A percentile compares a stretch with the other conserved stretches of the same genome.
These are phyloP conservation scores for Drechslerella coelobrocha DNA, from an alignment of 2,329 filamentous ascomycete species.

Conservation along the genomic window DNA sequence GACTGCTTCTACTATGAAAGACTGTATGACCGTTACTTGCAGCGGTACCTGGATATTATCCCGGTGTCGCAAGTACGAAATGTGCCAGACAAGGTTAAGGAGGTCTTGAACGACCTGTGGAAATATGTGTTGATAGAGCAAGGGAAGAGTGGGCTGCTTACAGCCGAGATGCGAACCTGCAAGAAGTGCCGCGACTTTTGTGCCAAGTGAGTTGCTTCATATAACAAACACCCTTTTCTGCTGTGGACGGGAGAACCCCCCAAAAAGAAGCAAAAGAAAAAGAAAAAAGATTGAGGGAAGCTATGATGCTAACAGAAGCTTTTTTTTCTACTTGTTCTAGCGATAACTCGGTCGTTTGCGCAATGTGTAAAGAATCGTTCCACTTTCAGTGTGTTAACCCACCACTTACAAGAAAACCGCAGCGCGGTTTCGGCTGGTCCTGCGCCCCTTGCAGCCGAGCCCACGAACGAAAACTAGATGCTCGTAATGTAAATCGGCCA, in stretches of 20 bases:
- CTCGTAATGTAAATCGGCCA: conserved; percentile 79
- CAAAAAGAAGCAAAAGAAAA: no score
- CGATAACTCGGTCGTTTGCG: conserved; percentile 47
- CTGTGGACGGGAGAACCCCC: no score
- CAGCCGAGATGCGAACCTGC: conserved; percentile 93
- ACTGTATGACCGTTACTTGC: conserved; percentile 96
- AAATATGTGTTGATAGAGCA: conserved; percentile 94
- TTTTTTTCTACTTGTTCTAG: conserved; percentile 13
- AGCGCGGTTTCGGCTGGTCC: conserved; percentile 96
- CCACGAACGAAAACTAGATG: conserved; percentile 91
- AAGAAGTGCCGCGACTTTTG: conserved; percentile 91
- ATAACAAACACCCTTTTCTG: no score
- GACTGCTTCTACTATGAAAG: conserved; percentile 98
- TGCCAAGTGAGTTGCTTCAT: conserved; percentile 71
- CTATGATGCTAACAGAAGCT: no score
- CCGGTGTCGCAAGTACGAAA: conserved; percentile 93
- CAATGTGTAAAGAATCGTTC: conserved; percentile 67
- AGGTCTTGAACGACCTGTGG: conserved; percentile 94
- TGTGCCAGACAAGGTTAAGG: conserved; percentile 92
- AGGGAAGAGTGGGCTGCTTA: conserved; percentile 91
- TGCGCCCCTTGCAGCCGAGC: conserved; percentile 94
- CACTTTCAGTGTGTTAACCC: conserved; percentile 98
- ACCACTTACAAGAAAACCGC: conserved; percentile 91
- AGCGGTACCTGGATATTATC: conserved; percentile 96
- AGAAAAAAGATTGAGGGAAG: conserved; percentile 50